Conservation (phyloP, 441 rosid genomes). For the Pelargonium citronellum region DNA sequence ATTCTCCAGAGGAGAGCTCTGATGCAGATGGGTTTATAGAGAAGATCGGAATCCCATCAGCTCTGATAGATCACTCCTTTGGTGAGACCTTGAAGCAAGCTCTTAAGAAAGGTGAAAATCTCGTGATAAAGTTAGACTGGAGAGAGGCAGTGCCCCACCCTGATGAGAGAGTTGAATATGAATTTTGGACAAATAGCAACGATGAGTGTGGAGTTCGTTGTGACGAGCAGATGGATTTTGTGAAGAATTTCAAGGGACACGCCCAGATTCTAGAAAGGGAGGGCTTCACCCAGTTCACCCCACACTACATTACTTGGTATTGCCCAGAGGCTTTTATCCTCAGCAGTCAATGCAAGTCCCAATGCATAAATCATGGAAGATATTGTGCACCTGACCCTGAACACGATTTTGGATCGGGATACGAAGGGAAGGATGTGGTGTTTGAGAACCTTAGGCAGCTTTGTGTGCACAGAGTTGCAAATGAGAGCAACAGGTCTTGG, state of each 20-base stretch:
- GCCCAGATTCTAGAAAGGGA: slow-evolving; percentile 91
- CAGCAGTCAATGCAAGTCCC: slow-evolving; percentile 91
- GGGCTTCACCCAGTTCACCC: slow-evolving; percentile 80
- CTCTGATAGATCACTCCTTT: slow-evolving; percentile 69
- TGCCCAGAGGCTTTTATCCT: slow-evolving; percentile 85
- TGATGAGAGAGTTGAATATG: slow-evolving; percentile 89
- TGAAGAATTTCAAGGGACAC: slow-evolving; percentile 76
- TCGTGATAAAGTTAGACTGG: slow-evolving; percentile 94
- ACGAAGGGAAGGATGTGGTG: slow-evolving; percentile 88
- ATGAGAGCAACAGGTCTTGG: slow-evolving; percentile 75
- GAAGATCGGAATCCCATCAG: slow-evolving; percentile 95
- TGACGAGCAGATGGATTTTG: slow-evolving; percentile 83
- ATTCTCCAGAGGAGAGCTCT: slow-evolving; percentile 69
- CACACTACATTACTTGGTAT: slow-evolving; percentile 87
- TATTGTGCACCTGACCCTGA: slow-evolving; percentile 99
- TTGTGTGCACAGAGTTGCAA: slow-evolving; percentile 74
- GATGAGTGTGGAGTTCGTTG: slow-evolving; percentile 91
- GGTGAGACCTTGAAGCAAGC: slow-evolving; percentile 72
- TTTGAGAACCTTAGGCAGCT: slow-evolving; percentile 85
- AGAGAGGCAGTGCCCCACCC: slow-evolving; percentile 98
- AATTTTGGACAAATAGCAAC: slow-evolving; percentile 91
- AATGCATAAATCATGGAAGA: slow-evolving; percentile 92
- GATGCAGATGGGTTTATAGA: slow-evolving; percentile 65
- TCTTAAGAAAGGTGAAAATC: slow-evolving; percentile 65
- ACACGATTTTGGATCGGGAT: slow-evolving; percentile 80